Evolutionary conservation across 2,329 filamentous ascomycete genomes (phyloP).

Genomic region (Xenoacremonium recifei): DNA sequence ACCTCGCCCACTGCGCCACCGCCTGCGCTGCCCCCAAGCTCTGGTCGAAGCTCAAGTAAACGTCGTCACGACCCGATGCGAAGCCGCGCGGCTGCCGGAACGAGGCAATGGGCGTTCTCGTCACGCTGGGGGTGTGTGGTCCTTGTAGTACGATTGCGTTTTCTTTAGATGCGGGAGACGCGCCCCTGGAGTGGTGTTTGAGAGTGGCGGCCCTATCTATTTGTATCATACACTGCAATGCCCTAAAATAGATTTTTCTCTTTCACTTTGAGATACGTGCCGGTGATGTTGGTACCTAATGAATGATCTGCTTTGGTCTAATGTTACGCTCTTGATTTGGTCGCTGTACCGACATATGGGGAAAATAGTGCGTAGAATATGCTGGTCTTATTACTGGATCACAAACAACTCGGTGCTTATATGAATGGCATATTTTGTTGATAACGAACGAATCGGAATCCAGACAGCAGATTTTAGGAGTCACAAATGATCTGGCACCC

Average conservation of each 20-base stretch:
- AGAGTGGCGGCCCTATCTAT: constrained; percentile 22
- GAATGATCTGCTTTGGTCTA: too few species aligned
- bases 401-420: too few species aligned
- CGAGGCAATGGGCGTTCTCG: constrained; percentile 15
- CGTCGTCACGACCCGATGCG: constrained; percentile 20
- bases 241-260: constrained; percentile 30
- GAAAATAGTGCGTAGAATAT: too few species aligned
- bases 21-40: constrained; percentile 95
- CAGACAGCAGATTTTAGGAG: too few species aligned
- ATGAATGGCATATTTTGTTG: too few species aligned
- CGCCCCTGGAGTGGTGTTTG: constrained; percentile 14
- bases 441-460: too few species aligned
- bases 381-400: too few species aligned
- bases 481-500: too few species aligned
- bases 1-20: constrained; percentile 93
- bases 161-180: constrained; percentile 17
- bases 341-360: too few species aligned
- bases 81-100: constrained; percentile 22
- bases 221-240: constrained; percentile 32
- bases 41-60: constrained; percentile 88
- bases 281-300: too few species aligned
- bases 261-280: too few species aligned
- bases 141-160: constrained; percentile 26
- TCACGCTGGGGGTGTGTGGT: constrained; percentile 10
- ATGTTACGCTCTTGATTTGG: too few species aligned